These are phyloP conservation scores for Rosa rugosa DNA, from an alignment of 306 rosid species.

Conservation along the genomic window DNA sequence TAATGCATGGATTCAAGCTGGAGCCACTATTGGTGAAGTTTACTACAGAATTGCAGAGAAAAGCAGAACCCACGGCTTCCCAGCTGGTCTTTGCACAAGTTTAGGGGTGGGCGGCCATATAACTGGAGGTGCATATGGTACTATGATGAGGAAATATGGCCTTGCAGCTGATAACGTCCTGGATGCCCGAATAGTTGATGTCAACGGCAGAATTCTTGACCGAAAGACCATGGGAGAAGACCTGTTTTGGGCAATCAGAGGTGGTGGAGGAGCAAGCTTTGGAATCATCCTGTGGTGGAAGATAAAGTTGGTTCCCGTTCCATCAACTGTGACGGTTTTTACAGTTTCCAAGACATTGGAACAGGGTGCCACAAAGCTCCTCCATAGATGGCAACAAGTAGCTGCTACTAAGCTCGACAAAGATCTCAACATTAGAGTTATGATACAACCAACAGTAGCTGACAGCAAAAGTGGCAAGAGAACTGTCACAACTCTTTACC, in stretches of 20 bases:
- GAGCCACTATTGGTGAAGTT: constrained; percentile 74
- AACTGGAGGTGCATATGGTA: constrained; percentile 78
- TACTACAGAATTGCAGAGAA: constrained; percentile 65
- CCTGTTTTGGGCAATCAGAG: constrained; percentile 83
- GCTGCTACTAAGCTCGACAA: constrained; percentile 52
- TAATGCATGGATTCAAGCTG: constrained; percentile 45
- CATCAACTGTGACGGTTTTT: constrained; percentile 66
- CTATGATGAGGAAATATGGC: constrained; percentile 80
- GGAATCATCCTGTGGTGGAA: constrained; percentile 84
- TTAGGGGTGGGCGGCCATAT: constrained; percentile 82
- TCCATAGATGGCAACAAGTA: constrained; percentile 66
- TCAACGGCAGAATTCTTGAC: constrained; percentile 50
- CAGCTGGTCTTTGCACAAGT: constrained; percentile 78
- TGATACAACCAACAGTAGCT: constrained; percentile 34
- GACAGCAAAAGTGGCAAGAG: constrained; percentile 32
- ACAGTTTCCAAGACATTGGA: constrained; percentile 52
- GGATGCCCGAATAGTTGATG: constrained; percentile 62
- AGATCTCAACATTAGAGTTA: constrained; percentile 57
- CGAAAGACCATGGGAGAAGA: constrained; percentile 75
- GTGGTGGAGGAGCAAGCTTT: constrained; percentile 87
- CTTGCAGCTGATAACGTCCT: constrained; percentile 70
- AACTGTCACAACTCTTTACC: constrained; percentile 59
- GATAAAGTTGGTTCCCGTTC: constrained; percentile 72
- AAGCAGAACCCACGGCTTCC: constrained; percentile 61
- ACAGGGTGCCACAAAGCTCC: constrained; percentile 55